These are phyloP conservation scores for Elongisporangium undulatum DNA, from an alignment of 352 stramenopile species.

Conservation along the genomic window DNA sequence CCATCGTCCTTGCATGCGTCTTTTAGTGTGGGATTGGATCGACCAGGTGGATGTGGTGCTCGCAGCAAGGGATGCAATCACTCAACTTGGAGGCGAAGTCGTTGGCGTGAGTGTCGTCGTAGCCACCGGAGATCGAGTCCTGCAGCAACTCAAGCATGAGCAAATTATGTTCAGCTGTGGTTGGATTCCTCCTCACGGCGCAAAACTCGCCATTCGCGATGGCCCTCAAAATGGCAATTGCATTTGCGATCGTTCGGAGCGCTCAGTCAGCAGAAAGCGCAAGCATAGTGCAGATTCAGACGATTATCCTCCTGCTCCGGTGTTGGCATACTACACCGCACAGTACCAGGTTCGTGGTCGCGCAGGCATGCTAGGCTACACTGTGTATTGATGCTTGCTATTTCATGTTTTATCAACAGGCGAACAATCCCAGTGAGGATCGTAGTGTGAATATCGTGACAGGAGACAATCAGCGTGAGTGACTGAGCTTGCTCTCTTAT, in stretches of 20 bases:
- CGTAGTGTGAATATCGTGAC: slow-evolving; percentile 52
- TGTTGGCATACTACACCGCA: slow-evolving; percentile 33
- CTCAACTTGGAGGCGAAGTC: slow-evolving; percentile 33
- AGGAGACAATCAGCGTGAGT: slow-evolving; percentile 20
- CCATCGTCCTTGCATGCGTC: background rate
- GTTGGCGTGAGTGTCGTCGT: slow-evolving; percentile 46
- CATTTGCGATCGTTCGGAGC: slow-evolving; percentile 9
- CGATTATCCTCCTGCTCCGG: slow-evolving; percentile 1
- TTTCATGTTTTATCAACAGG: slow-evolving; percentile 14
- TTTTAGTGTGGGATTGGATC: slow-evolving; percentile 55
- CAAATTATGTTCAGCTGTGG: slow-evolving; percentile 41
- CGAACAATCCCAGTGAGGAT: slow-evolving; percentile 64
- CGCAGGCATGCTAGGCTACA: no score
- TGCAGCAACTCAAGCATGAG: slow-evolving; percentile 27
- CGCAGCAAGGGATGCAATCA: slow-evolving; percentile 35
- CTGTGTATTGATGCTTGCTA: background rate
- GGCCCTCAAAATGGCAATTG: slow-evolving; percentile 8
- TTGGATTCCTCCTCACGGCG: slow-evolving; percentile 36
- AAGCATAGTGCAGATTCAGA: slow-evolving; percentile 13
- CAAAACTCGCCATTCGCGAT: slow-evolving; percentile 16
- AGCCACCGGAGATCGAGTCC: slow-evolving; percentile 25
- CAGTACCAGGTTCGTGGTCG: slow-evolving; percentile 43
- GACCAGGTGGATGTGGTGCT: slow-evolving; percentile 35
- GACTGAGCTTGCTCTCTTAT: background rate
- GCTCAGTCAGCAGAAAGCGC: slow-evolving; percentile 11